These are phyloP conservation scores for Pseudocercospora crystallina DNA, from an alignment of 2,329 filamentous ascomycete species.

Conservation along the genomic window DNA sequence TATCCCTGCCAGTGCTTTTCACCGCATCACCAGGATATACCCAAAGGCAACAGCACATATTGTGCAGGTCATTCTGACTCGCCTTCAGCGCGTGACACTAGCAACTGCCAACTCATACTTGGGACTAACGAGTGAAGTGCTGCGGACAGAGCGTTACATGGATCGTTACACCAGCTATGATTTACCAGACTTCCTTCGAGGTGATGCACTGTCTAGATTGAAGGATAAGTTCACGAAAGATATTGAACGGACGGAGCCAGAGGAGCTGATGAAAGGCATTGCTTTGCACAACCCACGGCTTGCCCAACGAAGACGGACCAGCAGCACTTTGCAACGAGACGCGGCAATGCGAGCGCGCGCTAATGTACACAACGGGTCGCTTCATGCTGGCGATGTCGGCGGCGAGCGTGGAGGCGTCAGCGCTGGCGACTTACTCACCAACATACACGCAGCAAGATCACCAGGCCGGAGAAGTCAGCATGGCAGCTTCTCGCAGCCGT, in stretches of 20 bases:
- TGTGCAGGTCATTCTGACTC: slow-evolving; percentile 92
- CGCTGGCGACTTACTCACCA: slow-evolving; percentile 71
- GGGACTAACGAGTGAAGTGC: slow-evolving; percentile 84
- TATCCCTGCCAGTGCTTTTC: slow-evolving; percentile 93
- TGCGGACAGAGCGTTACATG: slow-evolving; percentile 92
- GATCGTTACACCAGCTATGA: slow-evolving; percentile 89
- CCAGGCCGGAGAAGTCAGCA: slow-evolving; percentile 46
- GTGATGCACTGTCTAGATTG: slow-evolving; percentile 75
- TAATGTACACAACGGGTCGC: slow-evolving; percentile 30
- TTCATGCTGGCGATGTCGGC: slow-evolving; percentile 22
- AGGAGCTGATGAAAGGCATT: slow-evolving; percentile 87
- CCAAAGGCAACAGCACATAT: slow-evolving; percentile 96
- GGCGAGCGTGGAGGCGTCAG: slow-evolving; percentile 44
- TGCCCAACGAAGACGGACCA: slow-evolving; percentile 65
- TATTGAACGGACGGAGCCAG: slow-evolving; percentile 74
- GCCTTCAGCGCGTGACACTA: slow-evolving; percentile 90
- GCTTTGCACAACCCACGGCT: slow-evolving; percentile 80
- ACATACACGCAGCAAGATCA: slow-evolving; percentile 68
- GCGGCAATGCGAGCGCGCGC: slow-evolving; percentile 66
- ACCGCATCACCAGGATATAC: slow-evolving; percentile 87
- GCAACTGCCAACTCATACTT: slow-evolving; percentile 94
- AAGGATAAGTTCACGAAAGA: slow-evolving; percentile 87
- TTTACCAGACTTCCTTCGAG: slow-evolving; percentile 84
- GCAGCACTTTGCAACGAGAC: slow-evolving; percentile 74
- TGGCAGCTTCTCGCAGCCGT: slow-evolving; percentile 50